Percentiles rank a stretch among this genome's conserved stretches.
Conservation (phyloP, 345 rosid species). For the Dipteronia dyeriana region DNA sequence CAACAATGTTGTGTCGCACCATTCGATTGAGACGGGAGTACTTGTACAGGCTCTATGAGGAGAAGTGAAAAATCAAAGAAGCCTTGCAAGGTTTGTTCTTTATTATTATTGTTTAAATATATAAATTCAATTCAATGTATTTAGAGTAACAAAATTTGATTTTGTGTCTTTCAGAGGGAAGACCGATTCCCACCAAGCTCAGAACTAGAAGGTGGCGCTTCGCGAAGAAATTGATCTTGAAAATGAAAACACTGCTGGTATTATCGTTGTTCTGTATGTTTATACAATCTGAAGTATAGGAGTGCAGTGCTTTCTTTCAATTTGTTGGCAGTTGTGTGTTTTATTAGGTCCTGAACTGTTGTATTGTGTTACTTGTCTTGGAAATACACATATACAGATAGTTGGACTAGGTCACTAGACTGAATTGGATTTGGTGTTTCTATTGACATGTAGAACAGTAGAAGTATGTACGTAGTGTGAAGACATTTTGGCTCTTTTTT, state of each 20-base stretch:
- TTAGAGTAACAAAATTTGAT: background rate
- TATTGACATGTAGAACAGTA: too few relatives aligned
- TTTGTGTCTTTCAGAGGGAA: slow-evolving; percentile 59
- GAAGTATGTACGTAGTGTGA: too few relatives aligned
- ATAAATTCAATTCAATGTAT: background rate
- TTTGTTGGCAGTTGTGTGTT: too few relatives aligned
- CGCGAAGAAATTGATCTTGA: slow-evolving; percentile 88
- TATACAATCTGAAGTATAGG: too few relatives aligned
- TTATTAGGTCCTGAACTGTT: too few relatives aligned
- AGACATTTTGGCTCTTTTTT: too few relatives aligned
- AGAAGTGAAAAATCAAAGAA: slow-evolving; percentile 83
- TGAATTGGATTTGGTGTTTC: too few relatives aligned
- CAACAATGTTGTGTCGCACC: too few relatives aligned
- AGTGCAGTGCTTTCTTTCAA: too few relatives aligned
- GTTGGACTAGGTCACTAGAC: too few relatives aligned
- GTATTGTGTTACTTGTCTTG: too few relatives aligned
- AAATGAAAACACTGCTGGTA: slow-evolving; percentile 68
- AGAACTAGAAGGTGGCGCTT: slow-evolving; percentile 80
- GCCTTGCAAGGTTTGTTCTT: slow-evolving; percentile 61
- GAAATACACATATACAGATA: too few relatives aligned
- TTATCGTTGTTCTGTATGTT: background rate
- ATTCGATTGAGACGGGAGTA: slow-evolving; percentile 77
- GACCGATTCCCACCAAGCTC: slow-evolving; percentile 91
- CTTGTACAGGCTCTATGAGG: slow-evolving; percentile 75
- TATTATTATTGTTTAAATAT: background rate